A percentile compares a stretch with the other conserved stretches of the same genome.
These are phyloP conservation scores for Flaveria sonorensis DNA, from an alignment of 129 eudicot genomes.

Conservation along the genomic window DNA sequence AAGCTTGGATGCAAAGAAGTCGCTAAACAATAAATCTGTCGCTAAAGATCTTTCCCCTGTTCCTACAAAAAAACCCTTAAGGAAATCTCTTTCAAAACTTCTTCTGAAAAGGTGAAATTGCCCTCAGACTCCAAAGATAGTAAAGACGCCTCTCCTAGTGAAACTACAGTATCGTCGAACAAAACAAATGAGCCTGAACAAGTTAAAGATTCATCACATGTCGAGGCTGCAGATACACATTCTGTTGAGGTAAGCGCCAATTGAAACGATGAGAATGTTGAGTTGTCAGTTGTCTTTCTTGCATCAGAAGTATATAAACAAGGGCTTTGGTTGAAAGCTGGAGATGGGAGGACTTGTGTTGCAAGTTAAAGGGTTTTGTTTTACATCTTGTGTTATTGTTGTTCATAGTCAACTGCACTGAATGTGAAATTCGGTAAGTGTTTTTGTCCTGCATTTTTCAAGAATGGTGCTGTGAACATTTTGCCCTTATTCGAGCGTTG, in stretches of 20 bases:
- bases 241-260: conserved; percentile 38
- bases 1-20: conserved; percentile 69
- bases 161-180: conserved; percentile 23
- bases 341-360: conserved; percentile 34
- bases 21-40: conserved; percentile 36
- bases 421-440: conserved; percentile 30
- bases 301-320: conserved; percentile 31
- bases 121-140: conserved; percentile 37
- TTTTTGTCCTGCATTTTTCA: conserved; percentile 33
- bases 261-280: conserved; percentile 34
- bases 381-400: conserved; percentile 30
- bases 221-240: conserved; percentile 24
- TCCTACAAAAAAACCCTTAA: conserved; percentile 57
- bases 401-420: conserved; percentile 43
- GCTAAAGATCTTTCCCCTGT: conserved; percentile 49
- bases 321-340: conserved; percentile 22
- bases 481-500: conserved; percentile 37
- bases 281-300: conserved; percentile 27
- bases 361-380: conserved; percentile 27
- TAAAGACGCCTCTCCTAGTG: conserved; percentile 35
- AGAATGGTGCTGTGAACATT: conserved; percentile 42
- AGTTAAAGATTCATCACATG: conserved; percentile 28
- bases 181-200: conserved; percentile 42
- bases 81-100: conserved; percentile 89
- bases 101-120: conserved; percentile 68